Evolutionary conservation across 129 eudicot genomes (phyloP).

Genomic region (Tagetes erecta): DNA sequence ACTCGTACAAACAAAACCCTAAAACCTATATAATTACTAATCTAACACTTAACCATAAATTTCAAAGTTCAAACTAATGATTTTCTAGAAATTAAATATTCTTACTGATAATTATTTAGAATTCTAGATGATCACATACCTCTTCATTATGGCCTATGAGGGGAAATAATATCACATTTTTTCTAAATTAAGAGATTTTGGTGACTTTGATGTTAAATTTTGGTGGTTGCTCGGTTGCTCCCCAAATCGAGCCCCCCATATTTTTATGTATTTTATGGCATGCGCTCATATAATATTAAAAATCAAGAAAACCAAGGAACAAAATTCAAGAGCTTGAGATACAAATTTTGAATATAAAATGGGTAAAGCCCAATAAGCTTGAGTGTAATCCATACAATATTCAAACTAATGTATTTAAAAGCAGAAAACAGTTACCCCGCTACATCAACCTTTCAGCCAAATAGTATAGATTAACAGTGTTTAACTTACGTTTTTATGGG

Average conservation of each 20-base stretch:
- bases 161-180: background rate
- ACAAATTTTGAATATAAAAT: background rate
- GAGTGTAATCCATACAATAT: background rate
- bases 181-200: background rate
- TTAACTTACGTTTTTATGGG: background rate
- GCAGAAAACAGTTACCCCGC: background rate
- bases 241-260: background rate
- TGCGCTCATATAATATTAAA: background rate
- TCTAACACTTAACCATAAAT: background rate
- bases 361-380: background rate
- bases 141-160: constrained; percentile 4
- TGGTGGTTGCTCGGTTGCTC: constrained; percentile 12
- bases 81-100: background rate
- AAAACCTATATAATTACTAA: background rate
- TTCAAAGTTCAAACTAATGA: background rate
- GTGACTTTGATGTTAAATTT: constrained; percentile 10
- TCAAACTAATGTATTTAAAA: constrained; percentile 10
- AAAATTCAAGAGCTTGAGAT: background rate
- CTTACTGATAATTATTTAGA: background rate
- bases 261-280: background rate
- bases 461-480: background rate
- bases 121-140: background rate
- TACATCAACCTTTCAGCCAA: constrained; percentile 4
- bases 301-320: background rate
- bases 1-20: background rate